Percentiles rank a stretch among this genome's conserved stretches.
These are phyloP conservation scores for Plasmopara halstedii DNA, from an alignment of 352 stramenopile genomes.

Conservation along the genomic window DNA sequence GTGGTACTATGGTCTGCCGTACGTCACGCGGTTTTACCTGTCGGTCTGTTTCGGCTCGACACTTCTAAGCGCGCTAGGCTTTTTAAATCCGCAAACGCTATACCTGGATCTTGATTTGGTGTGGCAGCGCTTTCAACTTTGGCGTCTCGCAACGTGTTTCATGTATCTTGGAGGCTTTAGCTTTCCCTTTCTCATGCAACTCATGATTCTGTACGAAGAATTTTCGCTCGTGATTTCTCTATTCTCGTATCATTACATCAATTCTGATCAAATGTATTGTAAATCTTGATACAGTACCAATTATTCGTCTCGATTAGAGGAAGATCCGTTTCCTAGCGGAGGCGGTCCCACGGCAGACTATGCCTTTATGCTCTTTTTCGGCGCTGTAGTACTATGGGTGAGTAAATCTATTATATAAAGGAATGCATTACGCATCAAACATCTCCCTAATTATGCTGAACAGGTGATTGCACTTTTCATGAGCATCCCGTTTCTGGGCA, in stretches of 20 bases:
- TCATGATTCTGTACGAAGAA: constrained; percentile 87
- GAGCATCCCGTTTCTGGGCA: constrained; percentile 72
- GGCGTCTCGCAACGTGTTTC: constrained; percentile 83
- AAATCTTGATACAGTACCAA: constrained; percentile 42
- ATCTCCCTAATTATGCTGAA: constrained; percentile 1
- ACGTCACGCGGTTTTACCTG: constrained; percentile 83
- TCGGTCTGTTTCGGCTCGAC: constrained; percentile 79
- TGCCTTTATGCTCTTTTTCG: constrained; percentile 87
- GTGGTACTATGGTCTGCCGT: constrained; percentile 81
- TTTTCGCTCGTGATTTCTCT: no score
- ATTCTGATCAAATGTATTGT: no score
- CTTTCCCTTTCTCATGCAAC: constrained; percentile 87
- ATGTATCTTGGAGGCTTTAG: constrained; percentile 85
- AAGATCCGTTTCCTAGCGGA: constrained; percentile 77
- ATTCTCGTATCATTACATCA: no score
- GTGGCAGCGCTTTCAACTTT: constrained; percentile 84
- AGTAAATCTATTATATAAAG: no score
- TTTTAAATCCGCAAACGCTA: constrained; percentile 74
- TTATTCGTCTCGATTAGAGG: constrained; percentile 77
- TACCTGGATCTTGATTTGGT: constrained; percentile 84
- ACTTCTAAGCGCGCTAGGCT: constrained; percentile 63
- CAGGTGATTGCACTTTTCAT: constrained; percentile 82
- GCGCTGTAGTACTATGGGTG: constrained; percentile 69
- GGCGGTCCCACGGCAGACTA: constrained; percentile 81
- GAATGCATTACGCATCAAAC: neutral